These are phyloP conservation scores for Aspergillaceae sp. DNA, from an alignment of 2,329 filamentous ascomycete species.

Conservation along the genomic window DNA sequence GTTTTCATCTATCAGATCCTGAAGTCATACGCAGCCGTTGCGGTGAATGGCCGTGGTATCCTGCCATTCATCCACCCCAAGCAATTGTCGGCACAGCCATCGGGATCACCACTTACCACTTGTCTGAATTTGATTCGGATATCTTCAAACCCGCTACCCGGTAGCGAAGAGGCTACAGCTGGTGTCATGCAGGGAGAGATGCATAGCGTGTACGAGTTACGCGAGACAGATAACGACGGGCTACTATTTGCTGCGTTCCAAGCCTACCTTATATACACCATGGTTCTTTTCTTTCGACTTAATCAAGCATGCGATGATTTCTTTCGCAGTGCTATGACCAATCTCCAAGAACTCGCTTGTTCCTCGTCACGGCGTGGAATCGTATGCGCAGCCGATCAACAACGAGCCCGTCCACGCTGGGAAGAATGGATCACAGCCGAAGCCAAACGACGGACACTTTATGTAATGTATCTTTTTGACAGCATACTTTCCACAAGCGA, in stretches of 20 bases:
- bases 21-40: conserved; percentile 36
- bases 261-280: conserved; percentile 43
- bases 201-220: conserved; percentile 19
- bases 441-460: conserved; percentile 45
- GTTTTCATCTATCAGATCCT: conserved; percentile 37
- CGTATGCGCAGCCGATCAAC: conserved; percentile 36
- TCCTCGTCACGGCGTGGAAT: conserved; percentile 32
- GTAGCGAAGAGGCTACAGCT: conserved; percentile 23
- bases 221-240: conserved; percentile 13
- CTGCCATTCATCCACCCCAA: conserved; percentile 41
- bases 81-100: conserved; percentile 22
- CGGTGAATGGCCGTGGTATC: conserved; percentile 28
- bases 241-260: conserved; percentile 41
- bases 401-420: conserved; percentile 38
- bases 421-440: conserved; percentile 47
- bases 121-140: conserved; percentile 38
- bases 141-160: conserved; percentile 17
- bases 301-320: conserved; percentile 20
- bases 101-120: conserved; percentile 28
- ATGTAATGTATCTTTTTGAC: conserved; percentile 47
- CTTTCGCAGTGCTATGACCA: conserved; percentile 40
- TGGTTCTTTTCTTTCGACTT: conserved; percentile 40
- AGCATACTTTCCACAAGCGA: conserved; percentile 41
- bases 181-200: conserved; percentile 38
- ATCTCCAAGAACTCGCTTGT: conserved; percentile 43